Evolutionary conservation across 2,329 filamentous ascomycete genomes (phyloP), one percentile per base, ranked within the genome.

Genomic region (Fusarium goolgardi): DNA sequence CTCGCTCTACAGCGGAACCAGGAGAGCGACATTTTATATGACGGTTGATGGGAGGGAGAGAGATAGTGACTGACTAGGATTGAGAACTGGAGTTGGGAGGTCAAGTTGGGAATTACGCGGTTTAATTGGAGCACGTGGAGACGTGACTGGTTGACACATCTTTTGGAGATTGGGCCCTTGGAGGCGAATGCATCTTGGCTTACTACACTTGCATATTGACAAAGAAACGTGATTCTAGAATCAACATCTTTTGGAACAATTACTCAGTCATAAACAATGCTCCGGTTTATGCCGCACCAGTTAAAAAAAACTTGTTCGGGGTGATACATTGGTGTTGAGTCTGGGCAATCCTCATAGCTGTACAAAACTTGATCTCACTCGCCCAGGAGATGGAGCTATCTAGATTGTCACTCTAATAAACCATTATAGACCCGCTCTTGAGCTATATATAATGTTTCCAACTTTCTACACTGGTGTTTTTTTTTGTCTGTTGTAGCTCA

Each of bases 101-200:
- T 32, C 52, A 50, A 6, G 53, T 43, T 59, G 52, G 60, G 50
- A 65, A 64, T 60, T 60, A 67, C 34, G 47, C 32, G 47, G 41
- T 60, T 55, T 56, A 50, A 60, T 67, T 67, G 54, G 63, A 60
- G 59, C 67, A 70, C 67, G 67, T 70, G 67, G 25, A 49, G 44
- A 52, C 31, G 49, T 55, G 55, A 70, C 40, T 70, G 67, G 67
- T 15, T 43, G 49, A 55, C 51, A 64, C 43, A 43, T 29, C 10
- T n/a, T 16, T n/a, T 43, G 13, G 35, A 39, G 23, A 12, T 35
- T 37, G 53, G 54, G 23, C 34, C n/a, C 3, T 21, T 25, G 11
- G 4, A 8, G 1, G 5, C 15, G 34, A 20, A 27, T 20, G 20
- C 25, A 27, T 29, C 47, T 40, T 51, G 47, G 47, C 47, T 40